Percentiles rank a stretch among this genome's conserved stretches.
phyloP scores from a whole-genome alignment of 1,139 yeast genomes.

The Geotrichum fermentans region DNA sequence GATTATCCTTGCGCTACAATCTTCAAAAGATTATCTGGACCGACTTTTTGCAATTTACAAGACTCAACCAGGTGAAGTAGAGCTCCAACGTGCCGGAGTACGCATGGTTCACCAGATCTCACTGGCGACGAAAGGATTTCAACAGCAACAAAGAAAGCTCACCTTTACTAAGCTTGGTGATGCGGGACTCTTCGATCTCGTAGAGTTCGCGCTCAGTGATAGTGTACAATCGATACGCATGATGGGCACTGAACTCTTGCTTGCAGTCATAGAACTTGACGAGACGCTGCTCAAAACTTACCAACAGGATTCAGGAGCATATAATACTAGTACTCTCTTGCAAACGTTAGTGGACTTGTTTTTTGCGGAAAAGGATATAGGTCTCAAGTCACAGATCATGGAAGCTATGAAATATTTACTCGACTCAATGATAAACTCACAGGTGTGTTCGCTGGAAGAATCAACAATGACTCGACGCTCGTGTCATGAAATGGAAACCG shows the following conservation, averaged over 20 bases:
- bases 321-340: constrained; percentile 11
- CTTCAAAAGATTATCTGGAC: constrained; percentile 46
- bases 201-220: constrained; percentile 66
- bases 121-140: constrained; percentile 65
- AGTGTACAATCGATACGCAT: constrained; percentile 49
- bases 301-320: constrained; percentile 10
- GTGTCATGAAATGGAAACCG: constrained; percentile 20
- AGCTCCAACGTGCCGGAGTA: constrained; percentile 57
- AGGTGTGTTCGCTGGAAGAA: constrained; percentile 31
- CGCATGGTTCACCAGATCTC: constrained; percentile 77
- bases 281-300: constrained; percentile 49
- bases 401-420: constrained; percentile 75
- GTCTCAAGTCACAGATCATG: constrained; percentile 73
- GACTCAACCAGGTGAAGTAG: constrained; percentile 17
- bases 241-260: constrained; percentile 76
- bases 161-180: constrained; percentile 62
- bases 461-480: constrained; percentile 48
- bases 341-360: constrained; percentile 56
- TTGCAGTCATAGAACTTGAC: constrained; percentile 80
- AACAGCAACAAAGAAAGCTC: constrained; percentile 55
- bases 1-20: constrained; percentile 62
- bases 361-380: constrained; percentile 60
- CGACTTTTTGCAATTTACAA: constrained; percentile 56
- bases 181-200: constrained; percentile 64
- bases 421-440: constrained; percentile 45